Evolutionary conservation across 2,329 filamentous ascomycete species (phyloP).

Genomic region (Aureobasidium sp.): DNA sequence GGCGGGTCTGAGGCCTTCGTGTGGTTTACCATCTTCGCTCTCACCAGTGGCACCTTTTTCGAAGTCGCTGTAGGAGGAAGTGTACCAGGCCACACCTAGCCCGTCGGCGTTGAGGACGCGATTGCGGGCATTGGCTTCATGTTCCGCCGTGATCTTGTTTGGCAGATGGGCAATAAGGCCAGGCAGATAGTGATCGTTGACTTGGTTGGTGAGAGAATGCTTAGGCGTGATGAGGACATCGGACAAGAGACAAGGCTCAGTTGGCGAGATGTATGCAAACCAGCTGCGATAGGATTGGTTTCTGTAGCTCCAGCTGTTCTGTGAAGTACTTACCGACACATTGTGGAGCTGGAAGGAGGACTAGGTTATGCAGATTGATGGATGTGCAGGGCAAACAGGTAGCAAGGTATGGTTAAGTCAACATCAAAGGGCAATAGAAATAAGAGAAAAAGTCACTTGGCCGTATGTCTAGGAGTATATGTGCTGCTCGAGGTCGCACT

Average conservation of each 20-base stretch:
- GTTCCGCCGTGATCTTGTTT: conserved; percentile 32
- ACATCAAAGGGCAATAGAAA: not conserved
- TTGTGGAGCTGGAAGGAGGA: conserved; percentile 15
- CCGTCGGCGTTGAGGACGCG: conserved; percentile 50
- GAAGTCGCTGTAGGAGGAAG: conserved; percentile 37
- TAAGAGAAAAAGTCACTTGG: not conserved
- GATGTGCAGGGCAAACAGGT: conserved; percentile 11
- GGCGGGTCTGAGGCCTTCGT: conserved; percentile 38
- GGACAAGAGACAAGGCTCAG: conserved; percentile 48
- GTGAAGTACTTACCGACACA: conserved; percentile 28
- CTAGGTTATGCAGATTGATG: not conserved
- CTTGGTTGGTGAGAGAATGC: conserved; percentile 40
- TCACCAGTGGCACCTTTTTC: conserved; percentile 25
- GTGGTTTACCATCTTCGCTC: conserved; percentile 24
- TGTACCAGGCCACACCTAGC: conserved; percentile 51
- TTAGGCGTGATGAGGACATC: conserved; percentile 46
- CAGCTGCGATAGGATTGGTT: conserved; percentile 38
- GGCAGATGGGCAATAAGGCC: conserved; percentile 41
- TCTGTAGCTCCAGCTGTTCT: not conserved
- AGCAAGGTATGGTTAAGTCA: conserved; percentile 27
- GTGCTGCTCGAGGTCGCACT: not conserved
- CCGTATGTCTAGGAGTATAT: not conserved
- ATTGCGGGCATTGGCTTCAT: conserved; percentile 44
- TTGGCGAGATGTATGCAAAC: conserved; percentile 50
- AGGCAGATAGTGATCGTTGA: conserved; percentile 49